phyloP scores from a whole-genome alignment of 1,139 yeast species.

The Suhomyces taliae region DNA sequence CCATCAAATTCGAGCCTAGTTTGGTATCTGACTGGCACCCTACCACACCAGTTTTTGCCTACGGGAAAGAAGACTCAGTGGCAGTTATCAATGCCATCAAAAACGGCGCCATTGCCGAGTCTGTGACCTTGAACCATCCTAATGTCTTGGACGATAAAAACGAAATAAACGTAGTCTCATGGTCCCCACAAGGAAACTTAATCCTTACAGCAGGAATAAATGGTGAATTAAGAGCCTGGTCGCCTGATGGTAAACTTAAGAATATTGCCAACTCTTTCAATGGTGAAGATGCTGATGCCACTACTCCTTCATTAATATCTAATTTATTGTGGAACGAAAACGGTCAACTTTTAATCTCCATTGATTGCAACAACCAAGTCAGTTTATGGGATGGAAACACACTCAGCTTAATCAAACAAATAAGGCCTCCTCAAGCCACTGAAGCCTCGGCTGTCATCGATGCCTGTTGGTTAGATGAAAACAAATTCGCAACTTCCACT shows the following conservation, averaged over 20 bases:
- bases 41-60: conserved; percentile 36
- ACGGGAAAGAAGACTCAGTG: conserved; percentile 34
- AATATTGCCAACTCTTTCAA: conserved; percentile 43
- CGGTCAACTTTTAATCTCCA: conserved; percentile 37
- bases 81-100: conserved; percentile 39
- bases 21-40: conserved; percentile 45
- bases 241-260: conserved; percentile 60
- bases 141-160: conserved; percentile 26
- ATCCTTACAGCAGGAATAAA: conserved; percentile 57
- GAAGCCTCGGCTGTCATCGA: conserved; percentile 12
- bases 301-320: conserved; percentile 11
- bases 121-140: conserved; percentile 39
- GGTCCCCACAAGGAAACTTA: conserved; percentile 64
- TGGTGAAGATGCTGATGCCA: conserved; percentile 8
- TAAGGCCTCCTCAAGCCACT: conserved; percentile 17
- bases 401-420: conserved; percentile 31
- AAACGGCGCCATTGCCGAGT: conserved; percentile 31
- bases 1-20: conserved; percentile 27
- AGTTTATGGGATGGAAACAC: conserved; percentile 42
- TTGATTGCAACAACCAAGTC: conserved; percentile 34
- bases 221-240: conserved; percentile 73
- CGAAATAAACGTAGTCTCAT: conserved; percentile 48
- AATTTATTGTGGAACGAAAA: conserved; percentile 36
- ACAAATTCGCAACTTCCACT: conserved; percentile 71
- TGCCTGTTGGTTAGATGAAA: conserved; percentile 70